phyloP scores from a whole-genome alignment of 2,329 filamentous ascomycete genomes.

The Alternaria ethzedia region DNA sequence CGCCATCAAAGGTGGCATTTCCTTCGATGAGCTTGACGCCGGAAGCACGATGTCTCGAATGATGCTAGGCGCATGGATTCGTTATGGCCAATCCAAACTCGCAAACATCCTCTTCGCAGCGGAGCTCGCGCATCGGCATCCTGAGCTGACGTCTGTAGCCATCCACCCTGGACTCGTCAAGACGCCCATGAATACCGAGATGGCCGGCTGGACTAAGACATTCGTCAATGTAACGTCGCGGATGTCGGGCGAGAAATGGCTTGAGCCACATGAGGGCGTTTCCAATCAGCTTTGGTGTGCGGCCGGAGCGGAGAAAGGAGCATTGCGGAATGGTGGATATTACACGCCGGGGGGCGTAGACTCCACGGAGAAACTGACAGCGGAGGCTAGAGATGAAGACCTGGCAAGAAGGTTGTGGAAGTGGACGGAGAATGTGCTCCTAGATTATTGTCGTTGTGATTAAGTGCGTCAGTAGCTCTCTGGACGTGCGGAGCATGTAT shows the following conservation, averaged over 20 bases:
- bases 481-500: neutral
- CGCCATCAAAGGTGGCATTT: conserved; percentile 34
- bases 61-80: conserved; percentile 37
- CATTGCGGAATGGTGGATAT: conserved; percentile 47
- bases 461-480: neutral
- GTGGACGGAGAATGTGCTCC: conserved; percentile 27
- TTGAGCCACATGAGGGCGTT: conserved; percentile 28
- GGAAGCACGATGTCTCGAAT: conserved; percentile 26
- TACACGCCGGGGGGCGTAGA: conserved; percentile 39
- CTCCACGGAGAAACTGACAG: conserved; percentile 10
- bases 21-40: conserved; percentile 26
- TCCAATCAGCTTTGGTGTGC: conserved; percentile 50
- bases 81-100: conserved; percentile 59
- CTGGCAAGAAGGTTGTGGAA: conserved; percentile 21
- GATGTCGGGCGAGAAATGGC: neutral
- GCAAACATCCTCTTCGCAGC: conserved; percentile 57
- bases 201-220: conserved; percentile 19
- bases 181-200: conserved; percentile 46
- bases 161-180: conserved; percentile 59
- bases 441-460: neutral
- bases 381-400: conserved; percentile 11
- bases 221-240: conserved; percentile 14
- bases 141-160: conserved; percentile 51
- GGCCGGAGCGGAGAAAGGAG: conserved; percentile 30
- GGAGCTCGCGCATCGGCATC: conserved; percentile 53